phyloP scores from a whole-genome alignment of 2,329 filamentous ascomycete species.

The Penicillium thymicola region DNA sequence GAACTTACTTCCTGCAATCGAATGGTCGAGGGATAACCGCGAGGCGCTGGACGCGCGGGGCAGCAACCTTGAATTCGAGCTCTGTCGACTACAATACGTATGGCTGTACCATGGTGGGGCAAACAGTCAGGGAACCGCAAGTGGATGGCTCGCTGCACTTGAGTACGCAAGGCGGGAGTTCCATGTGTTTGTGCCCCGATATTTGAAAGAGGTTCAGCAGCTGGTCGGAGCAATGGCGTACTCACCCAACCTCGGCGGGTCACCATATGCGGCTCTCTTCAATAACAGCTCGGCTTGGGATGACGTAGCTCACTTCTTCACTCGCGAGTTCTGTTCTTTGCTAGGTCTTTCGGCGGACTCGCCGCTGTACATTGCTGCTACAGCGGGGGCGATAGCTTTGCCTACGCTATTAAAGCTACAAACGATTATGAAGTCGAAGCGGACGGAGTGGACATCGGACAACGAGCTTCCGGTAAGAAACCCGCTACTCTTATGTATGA shows the following conservation, averaged over 20 bases:
- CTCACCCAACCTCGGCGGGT: constrained; percentile 67
- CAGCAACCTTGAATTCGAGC: constrained; percentile 92
- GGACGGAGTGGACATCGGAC: constrained; percentile 90
- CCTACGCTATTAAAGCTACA: constrained; percentile 87
- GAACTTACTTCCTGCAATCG: constrained; percentile 78
- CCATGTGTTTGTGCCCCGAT: constrained; percentile 67
- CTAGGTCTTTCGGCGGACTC: constrained; percentile 87
- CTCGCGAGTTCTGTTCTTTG: constrained; percentile 88
- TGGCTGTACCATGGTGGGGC: constrained; percentile 75
- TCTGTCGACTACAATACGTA: constrained; percentile 84
- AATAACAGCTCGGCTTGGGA: constrained; percentile 72
- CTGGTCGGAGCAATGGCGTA: constrained; percentile 80
- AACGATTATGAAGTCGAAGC: constrained; percentile 79
- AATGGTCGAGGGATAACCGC: constrained; percentile 75
- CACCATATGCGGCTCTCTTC: constrained; percentile 78
- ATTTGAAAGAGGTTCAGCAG: constrained; percentile 74
- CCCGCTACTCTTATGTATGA: constrained; percentile 43
- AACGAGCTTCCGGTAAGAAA: constrained; percentile 78
- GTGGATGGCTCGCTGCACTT: constrained; percentile 55
- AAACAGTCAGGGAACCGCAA: constrained; percentile 47
- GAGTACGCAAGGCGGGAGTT: constrained; percentile 75
- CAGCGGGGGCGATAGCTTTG: constrained; percentile 86
- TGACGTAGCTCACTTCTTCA: constrained; percentile 83
- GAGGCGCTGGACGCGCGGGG: constrained; percentile 71
- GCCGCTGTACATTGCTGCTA: constrained; percentile 87